A percentile compares a stretch with the other conserved stretches of the same genome.
Evolutionary conservation across 2,329 filamentous ascomycete genomes (phyloP).

Genomic region (Cyclaneusma minus): DNA sequence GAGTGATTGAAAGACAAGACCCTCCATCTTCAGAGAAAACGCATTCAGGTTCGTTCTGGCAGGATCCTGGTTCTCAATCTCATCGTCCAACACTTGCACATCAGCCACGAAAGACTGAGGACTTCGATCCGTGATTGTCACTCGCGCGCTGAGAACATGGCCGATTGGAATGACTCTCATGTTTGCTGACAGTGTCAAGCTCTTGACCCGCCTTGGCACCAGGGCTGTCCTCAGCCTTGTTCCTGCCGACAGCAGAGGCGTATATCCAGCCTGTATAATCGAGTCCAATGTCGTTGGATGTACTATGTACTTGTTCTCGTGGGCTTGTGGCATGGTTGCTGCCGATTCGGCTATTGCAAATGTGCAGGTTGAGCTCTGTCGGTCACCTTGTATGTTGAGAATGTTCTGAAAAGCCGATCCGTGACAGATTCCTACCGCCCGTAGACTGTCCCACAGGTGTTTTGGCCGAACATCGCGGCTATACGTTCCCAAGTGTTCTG

Average conservation of each 20-base stretch:
- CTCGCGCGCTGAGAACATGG: not conserved
- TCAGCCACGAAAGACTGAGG: not conserved
- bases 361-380: no score
- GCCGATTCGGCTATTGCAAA: no score
- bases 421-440: no score
- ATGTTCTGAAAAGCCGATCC: no score
- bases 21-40: not conserved
- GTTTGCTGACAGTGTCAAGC: not conserved
- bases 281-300: not conserved
- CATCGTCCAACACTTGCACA: not conserved
- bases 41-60: no score
- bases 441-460: no score
- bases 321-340: no score
- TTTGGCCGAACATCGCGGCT: no score
- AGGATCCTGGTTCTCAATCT: not conserved
- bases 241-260: not conserved
- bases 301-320: not conserved
- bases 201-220: not conserved
- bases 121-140: not conserved
- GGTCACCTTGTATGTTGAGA: no score
- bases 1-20: not conserved
- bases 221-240: not conserved
- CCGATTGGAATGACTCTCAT: not conserved
- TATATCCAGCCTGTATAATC: not conserved
- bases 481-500: no score